Percentiles rank a stretch among this genome's conserved stretches.
These are phyloP conservation scores for Glomus cerebriforme DNA, from an alignment of 192 early-diverging fungal genomes.

Conservation along the genomic window DNA sequence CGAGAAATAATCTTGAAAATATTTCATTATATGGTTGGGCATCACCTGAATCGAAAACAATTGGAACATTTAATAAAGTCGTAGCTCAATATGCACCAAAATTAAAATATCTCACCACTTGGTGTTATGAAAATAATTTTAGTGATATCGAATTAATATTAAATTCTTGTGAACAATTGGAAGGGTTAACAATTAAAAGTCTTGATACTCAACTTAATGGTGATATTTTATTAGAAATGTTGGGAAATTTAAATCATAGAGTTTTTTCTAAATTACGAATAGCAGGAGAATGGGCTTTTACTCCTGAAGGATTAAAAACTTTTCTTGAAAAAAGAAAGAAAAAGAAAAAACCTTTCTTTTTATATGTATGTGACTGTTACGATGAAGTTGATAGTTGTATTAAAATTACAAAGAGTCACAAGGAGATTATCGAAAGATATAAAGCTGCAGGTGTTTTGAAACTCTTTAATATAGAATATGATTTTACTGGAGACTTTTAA, in stretches of 20 bases:
- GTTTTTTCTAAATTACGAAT: not conserved
- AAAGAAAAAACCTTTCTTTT: not conserved
- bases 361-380: not conserved
- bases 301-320: not conserved
- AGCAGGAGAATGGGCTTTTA: not conserved
- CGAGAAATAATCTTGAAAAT: not conserved
- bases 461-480: not conserved
- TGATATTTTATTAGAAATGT: not conserved
- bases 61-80: not conserved
- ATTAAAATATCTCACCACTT: conserved; percentile 1
- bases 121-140: conserved; percentile 3
- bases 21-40: conserved; percentile 1
- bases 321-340: conserved; percentile 1
- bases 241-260: not conserved
- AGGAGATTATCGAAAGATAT: not conserved
- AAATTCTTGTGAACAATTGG: not conserved
- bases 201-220: not conserved
- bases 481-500: not conserved
- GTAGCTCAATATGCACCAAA: not conserved
- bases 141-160: not conserved
- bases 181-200: not conserved
- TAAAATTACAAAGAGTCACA: not conserved
- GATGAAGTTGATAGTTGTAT: conserved; percentile 8
- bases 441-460: not conserved
- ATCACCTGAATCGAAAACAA: not conserved